phyloP scores from a whole-genome alignment of 306 rosid genomes.

The Corylus americana region DNA sequence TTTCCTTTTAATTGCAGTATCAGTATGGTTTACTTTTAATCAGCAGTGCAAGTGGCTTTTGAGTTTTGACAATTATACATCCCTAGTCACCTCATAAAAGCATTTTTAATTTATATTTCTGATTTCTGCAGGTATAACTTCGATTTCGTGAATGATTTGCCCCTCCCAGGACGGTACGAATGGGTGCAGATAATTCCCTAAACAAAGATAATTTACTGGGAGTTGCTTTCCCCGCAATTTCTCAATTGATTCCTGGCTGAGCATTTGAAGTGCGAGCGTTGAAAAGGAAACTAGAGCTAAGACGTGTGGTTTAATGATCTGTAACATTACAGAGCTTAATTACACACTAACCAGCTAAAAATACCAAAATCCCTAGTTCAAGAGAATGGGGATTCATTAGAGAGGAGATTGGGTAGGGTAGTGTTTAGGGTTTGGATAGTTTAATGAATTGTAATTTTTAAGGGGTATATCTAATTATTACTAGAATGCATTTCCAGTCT shows the following conservation, averaged over 20 bases:
- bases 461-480: conserved; percentile 35
- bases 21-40: neutral
- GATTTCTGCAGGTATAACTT: conserved; percentile 79
- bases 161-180: conserved; percentile 79
- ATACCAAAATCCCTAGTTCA: conserved; percentile 28
- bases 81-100: neutral
- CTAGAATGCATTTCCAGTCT: conserved; percentile 23
- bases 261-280: conserved; percentile 14
- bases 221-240: conserved; percentile 14
- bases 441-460: conserved; percentile 32
- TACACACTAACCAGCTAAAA: conserved; percentile 31
- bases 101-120: conserved; percentile 1
- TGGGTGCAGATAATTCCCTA: conserved; percentile 75
- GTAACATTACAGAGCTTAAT: conserved; percentile 25
- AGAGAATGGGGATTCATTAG: conserved; percentile 21
- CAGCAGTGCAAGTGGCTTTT: neutral
- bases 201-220: conserved; percentile 18
- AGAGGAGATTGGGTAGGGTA: conserved; percentile 27
- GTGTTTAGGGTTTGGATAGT: conserved; percentile 13
- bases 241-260: conserved; percentile 28
- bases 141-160: conserved; percentile 64
- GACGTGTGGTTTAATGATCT: conserved; percentile 36
- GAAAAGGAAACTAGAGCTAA: conserved; percentile 10
- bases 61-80: neutral
- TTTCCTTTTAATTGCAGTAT: no score